Evolutionary conservation across 2,329 filamentous ascomycete genomes (phyloP).

Genomic region (Fusarium illudens): DNA sequence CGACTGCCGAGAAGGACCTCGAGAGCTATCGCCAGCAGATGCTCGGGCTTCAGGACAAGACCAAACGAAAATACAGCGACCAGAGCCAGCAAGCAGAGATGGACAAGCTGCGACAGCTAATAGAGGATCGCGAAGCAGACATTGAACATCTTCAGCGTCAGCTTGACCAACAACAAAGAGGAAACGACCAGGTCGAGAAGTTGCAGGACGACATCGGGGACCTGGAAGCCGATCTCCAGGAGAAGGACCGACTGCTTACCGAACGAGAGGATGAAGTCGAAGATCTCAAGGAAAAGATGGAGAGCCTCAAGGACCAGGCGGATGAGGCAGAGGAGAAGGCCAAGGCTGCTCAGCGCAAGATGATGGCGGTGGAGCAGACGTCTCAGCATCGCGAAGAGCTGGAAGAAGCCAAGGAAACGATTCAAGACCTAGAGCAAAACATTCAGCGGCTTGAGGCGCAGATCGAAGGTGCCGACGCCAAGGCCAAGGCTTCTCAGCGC

Average conservation of each 20-base stretch:
- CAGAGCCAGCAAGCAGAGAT: conserved; percentile 71
- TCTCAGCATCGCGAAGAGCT: conserved; percentile 61
- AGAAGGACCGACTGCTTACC: conserved; percentile 77
- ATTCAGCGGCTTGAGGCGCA: background rate
- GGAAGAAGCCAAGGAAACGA: conserved; percentile 65
- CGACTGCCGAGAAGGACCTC: conserved; percentile 83
- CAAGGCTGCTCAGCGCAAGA: conserved; percentile 62
- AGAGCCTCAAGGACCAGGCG: conserved; percentile 66
- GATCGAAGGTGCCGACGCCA: too few species aligned
- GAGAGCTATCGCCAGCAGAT: conserved; percentile 86
- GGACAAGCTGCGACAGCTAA: conserved; percentile 62
- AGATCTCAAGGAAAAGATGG: conserved; percentile 64
- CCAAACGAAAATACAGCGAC: conserved; percentile 78
- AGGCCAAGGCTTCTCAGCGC: too few species aligned
- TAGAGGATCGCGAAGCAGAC: conserved; percentile 68
- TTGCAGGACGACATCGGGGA: conserved; percentile 79
- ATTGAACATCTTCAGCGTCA: conserved; percentile 68
- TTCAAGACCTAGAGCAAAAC: conserved; percentile 56
- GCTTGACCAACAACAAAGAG: conserved; percentile 64
- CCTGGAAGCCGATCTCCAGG: conserved; percentile 76
- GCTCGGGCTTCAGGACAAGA: conserved; percentile 80
- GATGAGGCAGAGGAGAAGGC: conserved; percentile 66
- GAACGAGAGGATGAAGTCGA: conserved; percentile 80
- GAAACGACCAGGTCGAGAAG: conserved; percentile 68
- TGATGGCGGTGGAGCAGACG: conserved; percentile 65